Evolutionary conservation across 129 eudicot species (phyloP).

Genomic region (Arctium lappa): DNA sequence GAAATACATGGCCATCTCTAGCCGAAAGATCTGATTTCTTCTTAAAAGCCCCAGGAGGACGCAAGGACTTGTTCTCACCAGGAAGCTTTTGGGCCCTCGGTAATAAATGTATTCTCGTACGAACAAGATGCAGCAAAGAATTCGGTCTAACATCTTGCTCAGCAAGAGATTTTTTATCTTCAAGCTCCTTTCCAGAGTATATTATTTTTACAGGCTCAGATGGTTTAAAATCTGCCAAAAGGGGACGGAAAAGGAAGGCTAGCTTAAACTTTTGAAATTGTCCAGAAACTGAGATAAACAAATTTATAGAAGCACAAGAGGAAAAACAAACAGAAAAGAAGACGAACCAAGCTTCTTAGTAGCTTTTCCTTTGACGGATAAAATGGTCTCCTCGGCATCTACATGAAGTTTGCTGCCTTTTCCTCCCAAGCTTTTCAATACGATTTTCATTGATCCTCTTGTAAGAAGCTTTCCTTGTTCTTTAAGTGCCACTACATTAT

Average conservation of each 20-base stretch:
- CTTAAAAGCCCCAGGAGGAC: slow-evolving; percentile 99
- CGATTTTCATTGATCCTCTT: slow-evolving; percentile 78
- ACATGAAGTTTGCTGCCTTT: slow-evolving; percentile 93
- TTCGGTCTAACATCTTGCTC: slow-evolving; percentile 86
- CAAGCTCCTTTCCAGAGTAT: slow-evolving; percentile 84
- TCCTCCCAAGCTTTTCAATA: slow-evolving; percentile 89
- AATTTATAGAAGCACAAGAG: not conserved
- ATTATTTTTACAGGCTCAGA: slow-evolving; percentile 77
- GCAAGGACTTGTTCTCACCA: slow-evolving; percentile 86
- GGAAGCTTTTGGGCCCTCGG: slow-evolving; percentile 93
- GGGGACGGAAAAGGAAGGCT: not conserved
- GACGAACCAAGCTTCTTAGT: slow-evolving; percentile 80
- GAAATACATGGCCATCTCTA: slow-evolving; percentile 91
- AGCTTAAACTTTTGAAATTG: not conserved
- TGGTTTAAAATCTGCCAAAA: slow-evolving; percentile 65
- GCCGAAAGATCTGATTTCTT: slow-evolving; percentile 96
- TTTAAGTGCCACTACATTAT: slow-evolving; percentile 69
- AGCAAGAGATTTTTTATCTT: slow-evolving; percentile 66
- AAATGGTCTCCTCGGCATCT: slow-evolving; percentile 74
- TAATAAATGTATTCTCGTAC: slow-evolving; percentile 73
- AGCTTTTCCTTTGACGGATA: slow-evolving; percentile 86
- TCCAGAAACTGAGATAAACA: not conserved
- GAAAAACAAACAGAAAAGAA: not conserved
- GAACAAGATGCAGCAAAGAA: slow-evolving; percentile 91
- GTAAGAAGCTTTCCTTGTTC: slow-evolving; percentile 67